Evolutionary conservation across 768 basidiomycete genomes (phyloP).

Genomic region (Tremella fuciformis): DNA sequence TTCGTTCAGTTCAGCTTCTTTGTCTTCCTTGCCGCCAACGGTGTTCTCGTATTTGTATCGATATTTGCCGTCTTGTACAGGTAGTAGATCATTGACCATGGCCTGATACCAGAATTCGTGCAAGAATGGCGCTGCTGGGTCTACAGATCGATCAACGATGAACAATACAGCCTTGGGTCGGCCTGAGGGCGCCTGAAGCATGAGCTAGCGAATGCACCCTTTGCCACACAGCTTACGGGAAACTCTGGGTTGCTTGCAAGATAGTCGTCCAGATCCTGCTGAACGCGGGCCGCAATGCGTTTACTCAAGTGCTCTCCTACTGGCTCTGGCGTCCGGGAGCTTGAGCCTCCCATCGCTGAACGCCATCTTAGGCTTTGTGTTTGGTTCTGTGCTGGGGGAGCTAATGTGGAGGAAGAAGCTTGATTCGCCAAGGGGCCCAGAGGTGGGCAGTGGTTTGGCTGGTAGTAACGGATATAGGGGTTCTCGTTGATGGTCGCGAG

Average conservation of each 20-base stretch:
- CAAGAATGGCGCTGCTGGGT: constrained; percentile 79
- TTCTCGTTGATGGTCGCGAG: constrained; percentile 88
- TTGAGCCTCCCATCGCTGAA: constrained; percentile 41
- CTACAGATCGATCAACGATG: constrained; percentile 96
- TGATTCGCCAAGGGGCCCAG: constrained; percentile 74
- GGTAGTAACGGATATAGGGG: constrained; percentile 88
- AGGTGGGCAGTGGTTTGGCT: constrained; percentile 75
- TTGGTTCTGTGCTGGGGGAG: constrained; percentile 20
- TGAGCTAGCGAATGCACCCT: constrained; percentile 12
- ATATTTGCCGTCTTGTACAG: constrained; percentile 85
- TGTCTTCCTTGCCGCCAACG: constrained; percentile 77
- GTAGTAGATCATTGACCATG: constrained; percentile 92
- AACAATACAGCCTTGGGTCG: constrained; percentile 77
- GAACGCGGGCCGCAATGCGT: constrained; percentile 79
- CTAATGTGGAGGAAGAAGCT: constrained; percentile 19
- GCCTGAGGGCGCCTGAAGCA: constrained; percentile 49
- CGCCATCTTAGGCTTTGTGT: constrained; percentile 46
- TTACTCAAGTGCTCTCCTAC: constrained; percentile 76
- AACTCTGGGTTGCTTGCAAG: constrained; percentile 82
- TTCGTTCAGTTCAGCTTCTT: constrained; percentile 80
- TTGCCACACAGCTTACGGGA: constrained; percentile 60
- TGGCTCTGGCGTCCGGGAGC: constrained; percentile 48
- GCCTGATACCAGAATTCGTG: constrained; percentile 99
- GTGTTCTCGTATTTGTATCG: constrained; percentile 95
- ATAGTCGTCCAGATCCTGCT: constrained; percentile 78